Percentiles rank a stretch among this genome's conserved stretches.
These are phyloP conservation scores for Brassica cretica DNA, from an alignment of 345 rosid species.

Conservation along the genomic window DNA sequence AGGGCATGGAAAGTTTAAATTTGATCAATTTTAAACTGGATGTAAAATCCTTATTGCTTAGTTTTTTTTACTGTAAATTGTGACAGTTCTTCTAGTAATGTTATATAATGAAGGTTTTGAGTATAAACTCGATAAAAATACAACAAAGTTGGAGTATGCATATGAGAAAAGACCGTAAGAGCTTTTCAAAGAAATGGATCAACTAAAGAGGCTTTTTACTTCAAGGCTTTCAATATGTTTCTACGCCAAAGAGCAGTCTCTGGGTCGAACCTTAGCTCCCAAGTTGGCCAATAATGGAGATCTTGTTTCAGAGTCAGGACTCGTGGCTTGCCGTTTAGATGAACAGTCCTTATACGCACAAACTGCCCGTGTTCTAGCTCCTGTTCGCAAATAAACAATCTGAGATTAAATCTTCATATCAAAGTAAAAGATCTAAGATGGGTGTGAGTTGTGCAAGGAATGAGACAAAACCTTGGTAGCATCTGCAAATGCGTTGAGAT, in stretches of 20 bases:
- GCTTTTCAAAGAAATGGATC: neutral
- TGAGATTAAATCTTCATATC: neutral
- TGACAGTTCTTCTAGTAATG: slow-evolving; percentile 3
- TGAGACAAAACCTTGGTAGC: slow-evolving; percentile 64
- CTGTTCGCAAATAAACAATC: slow-evolving; percentile 37
- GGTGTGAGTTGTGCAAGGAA: slow-evolving; percentile 8
- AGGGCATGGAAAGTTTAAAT: too few relatives aligned
- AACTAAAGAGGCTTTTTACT: slow-evolving; percentile 17
- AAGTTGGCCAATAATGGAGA: slow-evolving; percentile 96
- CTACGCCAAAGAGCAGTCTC: slow-evolving; percentile 73
- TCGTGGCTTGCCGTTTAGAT: slow-evolving; percentile 86
- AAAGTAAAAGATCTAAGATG: neutral
- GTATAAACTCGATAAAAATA: neutral
- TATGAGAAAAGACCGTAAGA: neutral
- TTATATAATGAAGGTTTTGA: slow-evolving; percentile 5
- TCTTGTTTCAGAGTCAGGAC: slow-evolving; percentile 89
- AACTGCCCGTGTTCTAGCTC: slow-evolving; percentile 80
- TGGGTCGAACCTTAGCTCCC: slow-evolving; percentile 87
- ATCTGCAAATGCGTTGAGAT: slow-evolving; percentile 66
- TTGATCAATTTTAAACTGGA: neutral
- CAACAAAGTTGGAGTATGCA: neutral
- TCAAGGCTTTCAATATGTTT: slow-evolving; percentile 54
- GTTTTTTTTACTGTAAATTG: slow-evolving; percentile 9
- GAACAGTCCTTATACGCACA: slow-evolving; percentile 79
- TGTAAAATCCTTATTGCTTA: neutral